Conservation (phyloP, 306 rosid genomes). For the Trichosanthes truncata region DNA sequence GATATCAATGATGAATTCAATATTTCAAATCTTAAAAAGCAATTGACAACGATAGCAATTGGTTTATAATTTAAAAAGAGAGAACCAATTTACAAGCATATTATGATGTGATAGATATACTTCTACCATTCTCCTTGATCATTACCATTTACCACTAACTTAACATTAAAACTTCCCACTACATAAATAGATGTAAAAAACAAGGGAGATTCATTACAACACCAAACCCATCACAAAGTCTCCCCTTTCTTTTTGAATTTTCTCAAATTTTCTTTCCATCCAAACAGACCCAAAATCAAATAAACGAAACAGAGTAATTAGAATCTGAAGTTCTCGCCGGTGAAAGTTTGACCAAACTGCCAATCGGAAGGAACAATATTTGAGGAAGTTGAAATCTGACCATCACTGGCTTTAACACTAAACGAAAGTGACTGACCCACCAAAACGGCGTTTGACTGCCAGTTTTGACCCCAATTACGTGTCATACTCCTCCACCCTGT, state of each 20-base stretch:
- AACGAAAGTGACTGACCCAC: constrained; percentile 60
- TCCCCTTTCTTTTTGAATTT: too few species aligned
- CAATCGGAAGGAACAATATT: constrained; percentile 45
- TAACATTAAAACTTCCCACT: neutral
- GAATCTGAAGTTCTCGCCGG: constrained; percentile 40
- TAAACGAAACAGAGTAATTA: neutral
- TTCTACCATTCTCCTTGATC: neutral
- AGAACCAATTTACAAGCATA: neutral
- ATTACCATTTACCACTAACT: neutral
- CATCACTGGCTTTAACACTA: constrained; percentile 46
- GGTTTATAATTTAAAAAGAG: too few species aligned
- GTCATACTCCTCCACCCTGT: constrained; percentile 54
- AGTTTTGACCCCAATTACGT: constrained; percentile 69
- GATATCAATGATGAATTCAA: too few species aligned
- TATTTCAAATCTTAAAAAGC: too few species aligned
- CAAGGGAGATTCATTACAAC: neutral
- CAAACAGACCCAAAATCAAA: neutral
- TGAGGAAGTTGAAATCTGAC: constrained; percentile 42
- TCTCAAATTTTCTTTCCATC: neutral
- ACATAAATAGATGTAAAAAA: neutral
- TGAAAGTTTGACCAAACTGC: constrained; percentile 65
- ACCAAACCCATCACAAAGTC: too few species aligned
- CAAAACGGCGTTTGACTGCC: constrained; percentile 37
- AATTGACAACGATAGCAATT: neutral
- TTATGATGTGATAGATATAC: neutral